A percentile compares a stretch with the other conserved stretches of the same genome.
These are phyloP conservation scores for Xylaria venustula DNA, from an alignment of 495 filamentous ascomycete species.

Conservation along the genomic window DNA sequence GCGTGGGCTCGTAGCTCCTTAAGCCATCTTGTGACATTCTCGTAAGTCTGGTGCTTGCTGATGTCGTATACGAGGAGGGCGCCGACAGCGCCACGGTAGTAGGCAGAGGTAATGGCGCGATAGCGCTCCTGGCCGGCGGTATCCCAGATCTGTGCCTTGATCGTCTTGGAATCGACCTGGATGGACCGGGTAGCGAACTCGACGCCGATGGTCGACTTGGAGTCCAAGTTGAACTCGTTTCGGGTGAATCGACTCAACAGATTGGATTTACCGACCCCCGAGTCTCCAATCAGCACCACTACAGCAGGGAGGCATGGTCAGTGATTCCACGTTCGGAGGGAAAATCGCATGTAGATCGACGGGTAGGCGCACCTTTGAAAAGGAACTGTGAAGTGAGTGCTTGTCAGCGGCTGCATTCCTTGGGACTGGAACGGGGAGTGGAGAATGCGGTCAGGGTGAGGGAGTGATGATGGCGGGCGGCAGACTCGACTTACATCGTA, in stretches of 20 bases:
- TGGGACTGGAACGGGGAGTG: not conserved
- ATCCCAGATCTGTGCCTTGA: constrained; percentile 99
- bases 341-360: constrained; percentile 8
- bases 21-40: constrained; percentile 98
- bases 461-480: not conserved
- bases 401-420: constrained; percentile 12
- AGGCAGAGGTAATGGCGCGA: constrained; percentile 97
- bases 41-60: constrained; percentile 98
- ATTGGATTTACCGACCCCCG: constrained; percentile 99
- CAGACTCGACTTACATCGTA: constrained; percentile 80
- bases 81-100: constrained; percentile 96
- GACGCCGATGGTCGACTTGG: constrained; percentile 99
- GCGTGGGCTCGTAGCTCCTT: constrained; percentile 98
- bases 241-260: constrained; percentile 98
- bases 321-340: constrained; percentile 34
- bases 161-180: constrained; percentile 98
- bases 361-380: constrained; percentile 79
- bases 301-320: constrained; percentile 24
- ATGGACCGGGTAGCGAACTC: constrained; percentile 99
- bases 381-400: constrained; percentile 71
- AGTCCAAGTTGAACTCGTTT: constrained; percentile 99
- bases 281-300: constrained; percentile 99
- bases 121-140: constrained; percentile 99
- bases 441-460: constrained; percentile 3
- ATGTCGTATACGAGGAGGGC: constrained; percentile 99